Evolutionary conservation across 2,329 filamentous ascomycete species (phyloP), one percentile per base, ranked within the genome.

Genomic region (Fusarium foetens): DNA sequence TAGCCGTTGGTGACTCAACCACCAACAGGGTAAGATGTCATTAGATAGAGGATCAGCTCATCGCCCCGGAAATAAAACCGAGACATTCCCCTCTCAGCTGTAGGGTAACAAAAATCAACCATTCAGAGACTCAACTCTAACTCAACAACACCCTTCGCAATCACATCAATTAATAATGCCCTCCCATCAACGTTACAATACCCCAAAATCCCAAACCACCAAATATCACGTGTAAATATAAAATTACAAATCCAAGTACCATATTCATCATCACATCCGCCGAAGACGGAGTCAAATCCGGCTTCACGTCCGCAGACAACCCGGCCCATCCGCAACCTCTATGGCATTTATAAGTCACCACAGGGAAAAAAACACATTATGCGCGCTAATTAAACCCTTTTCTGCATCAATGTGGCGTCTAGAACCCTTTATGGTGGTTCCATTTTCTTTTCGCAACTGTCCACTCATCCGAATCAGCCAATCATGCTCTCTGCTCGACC

Each of bases 381-480:
- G 67, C 70, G 69, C 70, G 54, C 70, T 63, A 61, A 52, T 66
- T 48, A 68, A 66, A 41, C 63, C 43, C 43, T 58, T 36, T 49
- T 8, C 31, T 51, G 45, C 43, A 21, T 21, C 8, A 13, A 19
- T 52, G 68, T 51, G 68, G 58, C 58, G 57, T 59, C 61, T 61
- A 53, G 68, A 65, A 66, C 60, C 55, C 42, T 45, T 45, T 46
- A 39, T 35, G 35, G 49, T n/a, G 55, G 63, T 74, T 73, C 71
- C 64, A 66, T 58, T 71, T 73, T 69, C 61, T 42, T 33, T 43
- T 52, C 49, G 43, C 41, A 31, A 52, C 49, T 59, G 66, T 71
- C 75, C 75, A 68, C 72, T 77, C 75, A 68, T 62, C 75, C 75
- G 75, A 66, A 71, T 61, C 58, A 59, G 58, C 75, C 75, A 77